Base-by-base conservation (phyloP, 192 early-diverging fungal genomes). In the Lobulomyces angularis region DNA sequence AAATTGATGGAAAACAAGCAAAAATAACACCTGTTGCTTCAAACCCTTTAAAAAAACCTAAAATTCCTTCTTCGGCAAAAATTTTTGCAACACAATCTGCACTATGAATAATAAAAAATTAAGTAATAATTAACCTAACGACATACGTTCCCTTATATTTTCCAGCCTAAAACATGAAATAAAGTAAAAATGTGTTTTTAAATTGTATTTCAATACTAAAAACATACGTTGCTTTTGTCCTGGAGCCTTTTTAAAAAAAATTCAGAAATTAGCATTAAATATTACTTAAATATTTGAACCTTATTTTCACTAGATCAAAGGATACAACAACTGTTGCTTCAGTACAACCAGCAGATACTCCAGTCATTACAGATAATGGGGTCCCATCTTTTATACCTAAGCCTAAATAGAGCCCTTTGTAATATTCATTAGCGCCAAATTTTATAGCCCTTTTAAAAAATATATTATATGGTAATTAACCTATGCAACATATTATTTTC, bases 401-500 rank as follows among this genome's bases (percentile, higher is more conserved):
- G 19, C 79, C 71, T 57, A 85, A 16, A 32, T 12, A 16, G 31
- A 16, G 12, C 39, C 21, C 39, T 16, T 59, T 57, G 43, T 59
- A 82, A 55, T 84, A 79, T 52, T 90, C 90, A 53, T 97, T 97
- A 21, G 89, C 77, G 3, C 84, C 82, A 69, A 97, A 97, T 62
- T 97, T 97, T 61, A 86, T 97, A 16, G 89, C 88, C 32, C 92
- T 78, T n/a, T n/a, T n/a, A n/a, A n/a, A n/a, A n/a, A n/a, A n/a
- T n/a, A n/a, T n/a, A n/a, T n/a, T n/a, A n/a, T n/a, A n/a, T n/a
- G n/a, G n/a, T n/a, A n/a, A n/a, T n/a, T n/a, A n/a, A n/a, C n/a
- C n/a, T n/a, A n/a, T n/a, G n/a, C n/a, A n/a, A n/a, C n/a, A n/a
- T n/a, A n/a, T n/a, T n/a, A n/a, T n/a, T n/a, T n/a, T n/a, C n/a